Evolutionary conservation across 306 rosid species (phyloP), one percentile per base, ranked within the genome.

Genomic region (Malus sylvestris): DNA sequence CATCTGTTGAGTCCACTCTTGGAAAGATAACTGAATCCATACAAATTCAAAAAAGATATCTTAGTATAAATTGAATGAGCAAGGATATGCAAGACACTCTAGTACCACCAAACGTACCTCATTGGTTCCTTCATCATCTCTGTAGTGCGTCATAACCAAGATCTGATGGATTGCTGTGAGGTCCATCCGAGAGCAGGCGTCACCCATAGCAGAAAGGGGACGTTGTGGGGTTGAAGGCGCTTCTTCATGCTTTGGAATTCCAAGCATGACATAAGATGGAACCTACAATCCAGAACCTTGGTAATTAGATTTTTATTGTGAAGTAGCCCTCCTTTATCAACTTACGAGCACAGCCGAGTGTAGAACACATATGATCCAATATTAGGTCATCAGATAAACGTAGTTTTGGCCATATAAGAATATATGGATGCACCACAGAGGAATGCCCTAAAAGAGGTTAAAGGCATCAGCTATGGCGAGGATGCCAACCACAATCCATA

Each of bases 1-100:
- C 97, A 91, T 95, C 82, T 91, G 98, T 84, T 95, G 97, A 67
- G 99, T 95, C 99, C 99, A 95, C 87, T 95, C 99, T 91, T 95
- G 99, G 90, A 95, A 95, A 19, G 99, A 95, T 83, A 95, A 86
- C 99, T 95, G 89, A 74, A 83, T 80, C 83, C 72, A 74, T 65
- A 65, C 62, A 87, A 77, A 83, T 51, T 76, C 74, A 76, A 44
- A 68, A 51, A 69, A 86, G 46, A 69, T 59, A 29, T 79, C 69
- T 81, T 22, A 85, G 80, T 42, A 60, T 53, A 12, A 64, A 71
- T 53, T 71, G 58, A 71, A 78, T 64, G 49, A 72, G 79, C 44
- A 69, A 75, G 46, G 66, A 77, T 5, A 51, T 61, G 70, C 68
- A 62, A 73, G 55, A 71, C 32, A 33, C 70, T 13, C 22, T 63